Evolutionary conservation across 2,329 filamentous ascomycete genomes (phyloP), one percentile per base, ranked within the genome.

Genomic region (Geosmithia flava): DNA sequence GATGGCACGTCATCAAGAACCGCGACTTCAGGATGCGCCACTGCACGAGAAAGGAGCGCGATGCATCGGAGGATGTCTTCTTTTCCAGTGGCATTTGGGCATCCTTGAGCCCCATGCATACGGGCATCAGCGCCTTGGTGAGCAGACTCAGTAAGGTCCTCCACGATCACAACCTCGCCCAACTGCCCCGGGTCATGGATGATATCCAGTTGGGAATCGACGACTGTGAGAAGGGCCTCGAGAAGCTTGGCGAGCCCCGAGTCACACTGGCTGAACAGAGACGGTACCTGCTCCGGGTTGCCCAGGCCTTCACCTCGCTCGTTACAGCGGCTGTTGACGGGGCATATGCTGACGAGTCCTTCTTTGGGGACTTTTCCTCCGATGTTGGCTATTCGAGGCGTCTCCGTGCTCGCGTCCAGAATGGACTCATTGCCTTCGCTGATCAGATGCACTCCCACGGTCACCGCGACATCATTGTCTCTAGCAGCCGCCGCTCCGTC

Each of bases 331-430:
- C 74, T 0, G 56, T 72, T 0, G 65, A 74, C n/a, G 78, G 78
- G 0, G 64, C 62, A 0, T 82, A 80, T 50, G 66, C 62, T 2
- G 58, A 73, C 49, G 15, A 42, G 20, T 16, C 53, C 0, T 82
- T 81, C 58, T 29, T 47, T 20, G 15, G 15, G 3, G 42, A 60
- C 19, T 56, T 62, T 0, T 49, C 58, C 8, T 57, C 59, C 0
- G 45, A 53, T 1, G 19, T 51, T 1, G 67, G 64, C 1, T 68
- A 69, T 33, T 45, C 56, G 0, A 70, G 64, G 39, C 68, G 76
- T 0, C 62, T 83, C 3, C 68, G 78, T 0, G 76, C 78, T 0
- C 64, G 74, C 0, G 62, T 80, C 2, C 76, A 80, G 48, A 69
- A 74, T 39, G 57, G 69, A 2, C 70, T 74, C 44, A 49, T 59